Percentiles rank a stretch among this genome's conserved stretches.
Evolutionary conservation across 257 asterid species (phyloP).

Genomic region (Scutellaria baicalensis): DNA sequence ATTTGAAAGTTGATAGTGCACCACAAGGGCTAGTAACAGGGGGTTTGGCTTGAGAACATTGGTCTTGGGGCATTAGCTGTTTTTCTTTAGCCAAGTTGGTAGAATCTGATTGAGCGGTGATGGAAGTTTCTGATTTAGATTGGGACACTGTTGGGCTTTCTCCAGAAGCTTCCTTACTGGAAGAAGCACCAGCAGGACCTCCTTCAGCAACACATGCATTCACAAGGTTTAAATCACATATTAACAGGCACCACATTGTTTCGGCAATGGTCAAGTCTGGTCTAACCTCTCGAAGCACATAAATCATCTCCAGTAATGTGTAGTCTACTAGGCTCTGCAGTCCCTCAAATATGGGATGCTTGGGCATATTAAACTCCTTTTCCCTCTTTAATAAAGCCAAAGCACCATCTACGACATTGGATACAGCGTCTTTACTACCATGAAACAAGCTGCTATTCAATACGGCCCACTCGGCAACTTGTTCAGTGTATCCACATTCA

Average conservation of each 20-base stretch:
- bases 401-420: slow-evolving; percentile 67
- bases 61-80: slow-evolving; percentile 6
- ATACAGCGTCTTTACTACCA: slow-evolving; percentile 51
- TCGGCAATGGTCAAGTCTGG: slow-evolving; percentile 49
- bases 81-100: slow-evolving; percentile 13
- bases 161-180: slow-evolving; percentile 22
- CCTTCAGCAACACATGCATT: slow-evolving; percentile 43
- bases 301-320: slow-evolving; percentile 72
- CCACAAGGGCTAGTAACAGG: slow-evolving; percentile 15
- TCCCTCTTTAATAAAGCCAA: slow-evolving; percentile 39
- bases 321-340: slow-evolving; percentile 50
- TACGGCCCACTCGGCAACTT: slow-evolving; percentile 62
- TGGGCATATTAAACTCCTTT: slow-evolving; percentile 26
- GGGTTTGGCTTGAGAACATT: slow-evolving; percentile 22
- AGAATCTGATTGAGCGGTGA: slow-evolving; percentile 17
- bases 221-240: slow-evolving; percentile 64
- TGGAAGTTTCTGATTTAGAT: slow-evolving; percentile 22
- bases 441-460: slow-evolving; percentile 50
- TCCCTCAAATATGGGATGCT: slow-evolving; percentile 34
- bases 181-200: slow-evolving; percentile 22
- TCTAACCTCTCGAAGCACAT: slow-evolving; percentile 59
- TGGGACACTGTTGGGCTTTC: slow-evolving; percentile 10
- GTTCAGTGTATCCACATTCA: slow-evolving; percentile 47
- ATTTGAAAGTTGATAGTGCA: slow-evolving; percentile 14
- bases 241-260: slow-evolving; percentile 70